phyloP scores from a whole-genome alignment of 441 rosid genomes.

The Cnidoscolus chayamansa region DNA sequence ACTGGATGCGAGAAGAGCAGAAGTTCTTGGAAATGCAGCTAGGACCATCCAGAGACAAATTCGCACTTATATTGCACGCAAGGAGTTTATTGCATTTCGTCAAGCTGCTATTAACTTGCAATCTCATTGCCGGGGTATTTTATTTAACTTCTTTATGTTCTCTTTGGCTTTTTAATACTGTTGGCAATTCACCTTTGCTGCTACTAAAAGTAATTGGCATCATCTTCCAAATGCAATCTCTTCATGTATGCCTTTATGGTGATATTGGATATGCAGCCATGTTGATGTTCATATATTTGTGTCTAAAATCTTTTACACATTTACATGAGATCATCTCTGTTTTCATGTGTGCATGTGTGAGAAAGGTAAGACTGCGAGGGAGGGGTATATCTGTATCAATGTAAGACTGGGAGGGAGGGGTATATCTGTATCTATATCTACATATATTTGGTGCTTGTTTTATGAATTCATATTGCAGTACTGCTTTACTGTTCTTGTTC shows the following conservation, averaged over 20 bases:
- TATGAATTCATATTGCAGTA: background rate
- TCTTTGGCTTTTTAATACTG: conserved; percentile 8
- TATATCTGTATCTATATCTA: background rate
- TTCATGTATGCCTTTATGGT: background rate
- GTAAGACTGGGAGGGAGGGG: no score
- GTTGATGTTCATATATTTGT: conserved; percentile 1
- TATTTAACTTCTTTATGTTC: background rate
- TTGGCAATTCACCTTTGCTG: conserved; percentile 4
- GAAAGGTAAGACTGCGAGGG: no score
- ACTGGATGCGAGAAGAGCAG: conserved; percentile 98
- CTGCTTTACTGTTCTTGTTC: conserved; percentile 4
- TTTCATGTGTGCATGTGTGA: background rate
- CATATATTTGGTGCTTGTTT: background rate
- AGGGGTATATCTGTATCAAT: no score
- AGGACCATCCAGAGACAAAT: conserved; percentile 86
- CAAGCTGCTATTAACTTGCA: conserved; percentile 82
- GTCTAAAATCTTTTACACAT: background rate
- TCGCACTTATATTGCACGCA: conserved; percentile 80
- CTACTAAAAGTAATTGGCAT: background rate
- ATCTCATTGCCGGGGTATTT: conserved; percentile 84
- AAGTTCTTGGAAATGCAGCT: conserved; percentile 99
- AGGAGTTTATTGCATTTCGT: conserved; percentile 77
- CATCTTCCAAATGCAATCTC: background rate
- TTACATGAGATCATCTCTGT: background rate
- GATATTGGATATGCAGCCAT: background rate